phyloP scores from a whole-genome alignment of 345 rosid genomes.

The Euphorbia peplus region DNA sequence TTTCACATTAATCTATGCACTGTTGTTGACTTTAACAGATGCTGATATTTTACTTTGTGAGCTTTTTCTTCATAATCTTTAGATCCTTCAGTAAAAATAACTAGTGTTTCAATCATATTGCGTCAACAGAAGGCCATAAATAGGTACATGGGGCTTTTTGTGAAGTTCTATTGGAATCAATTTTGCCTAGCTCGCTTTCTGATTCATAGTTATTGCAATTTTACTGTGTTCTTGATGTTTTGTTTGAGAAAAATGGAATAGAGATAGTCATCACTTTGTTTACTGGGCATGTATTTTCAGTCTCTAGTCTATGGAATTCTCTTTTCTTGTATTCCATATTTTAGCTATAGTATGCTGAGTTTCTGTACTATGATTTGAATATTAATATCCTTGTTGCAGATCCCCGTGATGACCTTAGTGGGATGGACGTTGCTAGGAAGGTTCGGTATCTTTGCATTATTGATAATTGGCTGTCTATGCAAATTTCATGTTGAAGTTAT shows the following conservation, averaged over 20 bases:
- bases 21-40: neutral
- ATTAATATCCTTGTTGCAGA: conserved; percentile 43
- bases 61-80: too few relatives aligned
- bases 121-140: neutral
- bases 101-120: neutral
- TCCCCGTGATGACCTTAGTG: conserved; percentile 96
- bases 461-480: neutral
- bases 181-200: neutral
- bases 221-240: neutral
- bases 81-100: too few relatives aligned
- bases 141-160: neutral
- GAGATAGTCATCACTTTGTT: neutral
- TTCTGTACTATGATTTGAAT: conserved; percentile 3
- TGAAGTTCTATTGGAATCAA: neutral
- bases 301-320: neutral
- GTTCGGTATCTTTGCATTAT: conserved; percentile 28
- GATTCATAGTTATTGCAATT: neutral
- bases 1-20: neutral
- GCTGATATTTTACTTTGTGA: too few relatives aligned
- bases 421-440: conserved; percentile 98
- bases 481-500: neutral
- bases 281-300: neutral
- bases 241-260: neutral
- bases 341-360: neutral
- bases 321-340: neutral